phyloP scores from a whole-genome alignment of 192 early-diverging fungal genomes.

The Entophlyctis luteolus region DNA sequence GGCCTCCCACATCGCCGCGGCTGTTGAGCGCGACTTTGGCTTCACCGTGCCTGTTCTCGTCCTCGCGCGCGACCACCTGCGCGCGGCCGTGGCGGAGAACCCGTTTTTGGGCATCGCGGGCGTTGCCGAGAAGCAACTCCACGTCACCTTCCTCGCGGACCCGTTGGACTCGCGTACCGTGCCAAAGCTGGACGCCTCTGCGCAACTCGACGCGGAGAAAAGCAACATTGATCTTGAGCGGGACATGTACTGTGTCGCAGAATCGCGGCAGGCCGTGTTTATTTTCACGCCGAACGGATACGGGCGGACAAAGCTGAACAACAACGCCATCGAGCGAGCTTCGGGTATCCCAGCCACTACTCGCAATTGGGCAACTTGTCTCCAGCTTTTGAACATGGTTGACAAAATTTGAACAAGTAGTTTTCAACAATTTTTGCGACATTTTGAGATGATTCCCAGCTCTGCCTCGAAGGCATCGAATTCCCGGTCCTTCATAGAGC shows the following conservation, averaged over 20 bases:
- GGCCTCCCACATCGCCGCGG: not conserved
- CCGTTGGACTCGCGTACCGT: not conserved
- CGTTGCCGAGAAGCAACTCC: not conserved
- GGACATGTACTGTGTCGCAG: not conserved
- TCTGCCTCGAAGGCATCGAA: no score
- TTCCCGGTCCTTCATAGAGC: no score
- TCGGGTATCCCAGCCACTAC: not conserved
- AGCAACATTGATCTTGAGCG: not conserved
- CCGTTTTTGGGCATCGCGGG: not conserved
- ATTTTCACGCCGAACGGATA: not conserved
- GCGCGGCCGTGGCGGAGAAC: not conserved
- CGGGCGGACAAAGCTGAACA: conserved; percentile 6
- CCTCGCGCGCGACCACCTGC: not conserved
- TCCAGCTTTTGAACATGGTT: conserved; percentile 7
- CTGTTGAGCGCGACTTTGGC: conserved; percentile 5
- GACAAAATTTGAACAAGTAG: not conserved
- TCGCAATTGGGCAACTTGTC: conserved; percentile 9
- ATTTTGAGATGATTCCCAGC: no score
- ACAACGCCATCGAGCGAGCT: conserved; percentile 16
- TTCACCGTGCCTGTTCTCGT: not conserved
- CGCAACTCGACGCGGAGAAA: not conserved
- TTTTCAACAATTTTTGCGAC: not conserved
- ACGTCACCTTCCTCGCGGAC: conserved; percentile 1
- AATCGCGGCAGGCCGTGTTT: not conserved
- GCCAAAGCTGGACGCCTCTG: not conserved